Percentiles rank a stretch among this genome's conserved stretches.
phyloP scores from a whole-genome alignment of 169 alveolate species.

The Plasmodium yoelii region DNA sequence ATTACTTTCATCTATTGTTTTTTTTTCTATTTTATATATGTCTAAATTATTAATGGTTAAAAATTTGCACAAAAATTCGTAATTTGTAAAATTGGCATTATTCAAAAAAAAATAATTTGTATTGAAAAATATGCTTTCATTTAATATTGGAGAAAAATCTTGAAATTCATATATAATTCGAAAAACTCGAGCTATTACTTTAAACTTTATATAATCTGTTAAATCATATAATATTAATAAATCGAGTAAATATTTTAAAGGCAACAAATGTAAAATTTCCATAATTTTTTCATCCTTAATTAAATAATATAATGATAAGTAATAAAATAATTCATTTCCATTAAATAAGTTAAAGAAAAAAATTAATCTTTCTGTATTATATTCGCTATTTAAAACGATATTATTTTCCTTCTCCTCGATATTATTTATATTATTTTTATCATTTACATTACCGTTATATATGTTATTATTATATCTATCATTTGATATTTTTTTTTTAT shows the following conservation, averaged over 20 bases:
- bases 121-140: conserved; percentile 28
- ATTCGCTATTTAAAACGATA: conserved; percentile 14
- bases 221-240: conserved; percentile 60
- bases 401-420: not conserved
- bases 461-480: too few relatives aligned
- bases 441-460: not conserved
- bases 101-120: conserved; percentile 34
- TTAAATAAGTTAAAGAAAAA: conserved; percentile 63
- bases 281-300: conserved; percentile 52
- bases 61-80: conserved; percentile 55
- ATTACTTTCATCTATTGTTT: conserved; percentile 5
- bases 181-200: conserved; percentile 37
- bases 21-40: not conserved
- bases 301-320: conserved; percentile 58
- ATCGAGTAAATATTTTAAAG: conserved; percentile 54
- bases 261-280: conserved; percentile 58
- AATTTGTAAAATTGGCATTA: conserved; percentile 64
- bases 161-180: conserved; percentile 70
- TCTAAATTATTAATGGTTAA: conserved; percentile 10
- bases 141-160: conserved; percentile 47
- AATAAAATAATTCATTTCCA: conserved; percentile 60
- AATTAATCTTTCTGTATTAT: conserved; percentile 48
- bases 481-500: too few relatives aligned
- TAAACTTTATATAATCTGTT: conserved; percentile 61
- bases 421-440: not conserved